Base-by-base conservation (phyloP, 2,329 filamentous ascomycete species). In the Monosporascus sp. region DNA sequence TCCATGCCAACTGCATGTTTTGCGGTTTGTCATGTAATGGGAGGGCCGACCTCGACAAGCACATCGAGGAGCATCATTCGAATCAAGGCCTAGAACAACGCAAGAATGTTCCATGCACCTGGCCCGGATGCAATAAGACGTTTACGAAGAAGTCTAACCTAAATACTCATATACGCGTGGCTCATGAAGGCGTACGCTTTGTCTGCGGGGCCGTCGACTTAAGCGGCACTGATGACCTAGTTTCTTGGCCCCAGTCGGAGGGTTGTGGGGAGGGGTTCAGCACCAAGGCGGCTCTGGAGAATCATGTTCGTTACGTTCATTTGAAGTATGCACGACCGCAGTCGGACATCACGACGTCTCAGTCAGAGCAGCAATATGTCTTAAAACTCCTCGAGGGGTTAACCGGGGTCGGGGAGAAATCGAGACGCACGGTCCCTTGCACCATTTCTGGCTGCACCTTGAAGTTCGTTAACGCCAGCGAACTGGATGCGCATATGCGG, bases 121-220 rank as follows among this genome's bases (percentile, higher is more conserved):
- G 85, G 64, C 72, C 77, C 0, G 86, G 80, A 22, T 97, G 92
- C 68, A 77, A 74, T 52, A 89, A 89, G 65, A 82, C 77, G 51
- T 97, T 97, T 70, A 92, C 89, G 18, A 89, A 88, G 65, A 84
- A 82, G 56, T 87, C 87, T n/a, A 97, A 96, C 62, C 77, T 96
- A 50, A 88, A 86, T 17, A 82, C 86, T 0, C 93, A 97, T 66
- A 77, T 93, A 51, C 85, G 87, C 53, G 86, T 82, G 11, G 85
- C 87, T 0, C 93, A 97, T 66, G 80, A 90, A 59, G 87, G 89
- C 18, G 75, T 85, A 59, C 84, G 85, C 9, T 97, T 89, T 65
- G 76, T 89, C n/a, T 97, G 93, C 64, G 89, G 89, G 17, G 72
- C 85, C 48, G 80, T 84, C 11, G 82, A 87, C 60, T 72, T 91